Percentiles rank a stretch among this genome's conserved stretches.
phyloP scores from a whole-genome alignment of 2,329 filamentous ascomycete species.

The Byssoonygena ceratinophila region DNA sequence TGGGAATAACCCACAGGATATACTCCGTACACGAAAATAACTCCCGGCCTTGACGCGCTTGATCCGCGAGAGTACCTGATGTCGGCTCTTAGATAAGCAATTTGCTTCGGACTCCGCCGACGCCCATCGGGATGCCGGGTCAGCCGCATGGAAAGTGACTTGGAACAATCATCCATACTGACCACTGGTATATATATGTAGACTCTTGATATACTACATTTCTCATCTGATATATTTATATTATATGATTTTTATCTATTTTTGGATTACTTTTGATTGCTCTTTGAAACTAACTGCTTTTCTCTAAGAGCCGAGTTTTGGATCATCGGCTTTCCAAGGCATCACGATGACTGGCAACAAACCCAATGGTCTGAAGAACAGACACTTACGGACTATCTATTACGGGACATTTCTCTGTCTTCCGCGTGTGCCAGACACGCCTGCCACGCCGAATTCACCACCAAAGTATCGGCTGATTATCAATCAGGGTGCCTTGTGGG shows the following conservation, averaged over 20 bases:
- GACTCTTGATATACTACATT: too few species aligned
- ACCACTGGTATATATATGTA: too few species aligned
- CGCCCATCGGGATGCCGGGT: not conserved
- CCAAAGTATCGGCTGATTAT: conserved; percentile 44
- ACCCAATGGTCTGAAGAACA: not conserved
- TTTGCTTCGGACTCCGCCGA: not conserved
- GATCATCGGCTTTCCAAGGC: not conserved
- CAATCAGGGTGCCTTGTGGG: conserved; percentile 39
- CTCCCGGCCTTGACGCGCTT: too few species aligned
- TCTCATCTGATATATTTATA: too few species aligned
- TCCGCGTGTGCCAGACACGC: conserved; percentile 38
- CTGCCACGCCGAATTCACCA: conserved; percentile 40
- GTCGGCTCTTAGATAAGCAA: too few species aligned
- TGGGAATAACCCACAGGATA: too few species aligned
- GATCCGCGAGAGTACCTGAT: too few species aligned
- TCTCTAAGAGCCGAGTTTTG: not conserved
- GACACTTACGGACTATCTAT: conserved; percentile 38
- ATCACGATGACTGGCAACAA: not conserved
- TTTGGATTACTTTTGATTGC: not conserved
- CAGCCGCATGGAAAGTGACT: not conserved
- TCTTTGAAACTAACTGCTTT: not conserved
- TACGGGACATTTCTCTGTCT: conserved; percentile 53
- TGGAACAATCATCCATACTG: not conserved
- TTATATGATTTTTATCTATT: too few species aligned
- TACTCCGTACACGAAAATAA: too few species aligned